phyloP scores from a whole-genome alignment of 371 early-diverging fungal genomes.

The Mortierella sp. region DNA sequence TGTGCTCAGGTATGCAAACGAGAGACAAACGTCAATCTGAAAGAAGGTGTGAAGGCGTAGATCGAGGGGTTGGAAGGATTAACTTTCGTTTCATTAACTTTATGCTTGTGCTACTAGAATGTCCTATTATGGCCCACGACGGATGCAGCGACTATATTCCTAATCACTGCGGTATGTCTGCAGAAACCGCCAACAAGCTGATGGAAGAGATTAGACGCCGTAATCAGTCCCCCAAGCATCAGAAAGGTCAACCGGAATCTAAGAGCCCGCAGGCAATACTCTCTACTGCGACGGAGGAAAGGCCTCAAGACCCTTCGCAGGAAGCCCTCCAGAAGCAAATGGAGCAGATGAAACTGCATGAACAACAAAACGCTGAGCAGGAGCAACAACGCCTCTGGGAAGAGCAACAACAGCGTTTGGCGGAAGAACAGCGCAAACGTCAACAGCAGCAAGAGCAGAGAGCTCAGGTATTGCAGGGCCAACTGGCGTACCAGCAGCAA shows the following conservation, averaged over 20 bases:
- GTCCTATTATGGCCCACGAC: constrained; percentile 80
- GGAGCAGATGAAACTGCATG: constrained; percentile 50
- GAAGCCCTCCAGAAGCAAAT: constrained; percentile 39
- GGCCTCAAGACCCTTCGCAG: constrained; percentile 9
- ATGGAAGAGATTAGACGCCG: constrained; percentile 65
- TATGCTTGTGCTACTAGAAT: constrained; percentile 61
- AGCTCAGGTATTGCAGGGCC: constrained; percentile 24
- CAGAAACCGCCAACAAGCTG: constrained; percentile 83
- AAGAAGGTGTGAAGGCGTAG: too few species aligned
- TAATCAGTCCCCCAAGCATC: constrained; percentile 30
- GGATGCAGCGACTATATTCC: constrained; percentile 86
- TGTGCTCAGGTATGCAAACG: constrained; percentile 61
- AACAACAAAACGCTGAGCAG: constrained; percentile 48
- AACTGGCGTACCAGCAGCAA: constrained; percentile 41
- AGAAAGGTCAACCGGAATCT: constrained; percentile 12
- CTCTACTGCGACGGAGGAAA: neutral
- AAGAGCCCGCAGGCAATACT: constrained; percentile 12
- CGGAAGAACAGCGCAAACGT: constrained; percentile 16
- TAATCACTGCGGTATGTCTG: constrained; percentile 88
- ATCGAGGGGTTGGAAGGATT: too few species aligned
- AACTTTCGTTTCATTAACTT: too few species aligned
- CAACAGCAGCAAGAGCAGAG: constrained; percentile 21
- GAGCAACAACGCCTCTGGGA: constrained; percentile 46
- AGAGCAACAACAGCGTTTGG: constrained; percentile 20
- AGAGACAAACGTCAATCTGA: too few species aligned